Conservation (phyloP, 2,329 filamentous ascomycete genomes). For the Bipolaris cookei region DNA sequence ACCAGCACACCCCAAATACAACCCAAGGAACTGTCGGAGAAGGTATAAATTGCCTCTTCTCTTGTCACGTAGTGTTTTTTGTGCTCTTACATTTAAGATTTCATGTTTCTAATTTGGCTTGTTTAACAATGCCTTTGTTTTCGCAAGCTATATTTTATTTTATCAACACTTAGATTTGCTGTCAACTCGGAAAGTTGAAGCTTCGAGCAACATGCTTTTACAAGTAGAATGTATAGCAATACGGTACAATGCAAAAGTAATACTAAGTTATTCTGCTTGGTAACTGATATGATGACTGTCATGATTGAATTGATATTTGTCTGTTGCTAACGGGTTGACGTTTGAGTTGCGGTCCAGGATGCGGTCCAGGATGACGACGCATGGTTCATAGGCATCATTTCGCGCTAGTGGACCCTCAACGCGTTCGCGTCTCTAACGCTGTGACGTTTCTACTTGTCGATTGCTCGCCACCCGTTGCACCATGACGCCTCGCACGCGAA, state of each 20-base stretch:
- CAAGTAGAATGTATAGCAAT: constrained; percentile 6
- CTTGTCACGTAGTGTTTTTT: background rate
- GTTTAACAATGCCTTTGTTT: background rate
- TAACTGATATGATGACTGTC: background rate
- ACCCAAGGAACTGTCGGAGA: constrained; percentile 20
- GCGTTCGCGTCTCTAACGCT: constrained; percentile 29
- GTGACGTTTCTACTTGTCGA: background rate
- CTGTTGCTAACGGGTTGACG: too few species aligned
- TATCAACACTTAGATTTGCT: constrained; percentile 9
- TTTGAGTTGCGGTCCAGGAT: background rate
- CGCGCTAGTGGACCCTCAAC: constrained; percentile 25
- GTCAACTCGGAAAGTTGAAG: constrained; percentile 10
- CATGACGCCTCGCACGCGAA: constrained; percentile 41
- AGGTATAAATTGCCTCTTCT: constrained; percentile 10
- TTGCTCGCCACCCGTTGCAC: constrained; percentile 10
- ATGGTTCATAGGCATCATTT: background rate
- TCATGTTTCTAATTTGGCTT: background rate
- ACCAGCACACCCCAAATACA: constrained; percentile 9
- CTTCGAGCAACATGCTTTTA: constrained; percentile 11
- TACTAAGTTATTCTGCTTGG: constrained; percentile 4
- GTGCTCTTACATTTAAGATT: background rate
- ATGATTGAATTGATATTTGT: background rate
- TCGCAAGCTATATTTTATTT: background rate
- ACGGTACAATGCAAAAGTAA: background rate
- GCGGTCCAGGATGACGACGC: background rate